A percentile compares a stretch with the other conserved stretches of the same genome.
These are phyloP conservation scores for Ilyonectria mors-panacis DNA, from an alignment of 2,329 filamentous ascomycete genomes.

Conservation along the genomic window DNA sequence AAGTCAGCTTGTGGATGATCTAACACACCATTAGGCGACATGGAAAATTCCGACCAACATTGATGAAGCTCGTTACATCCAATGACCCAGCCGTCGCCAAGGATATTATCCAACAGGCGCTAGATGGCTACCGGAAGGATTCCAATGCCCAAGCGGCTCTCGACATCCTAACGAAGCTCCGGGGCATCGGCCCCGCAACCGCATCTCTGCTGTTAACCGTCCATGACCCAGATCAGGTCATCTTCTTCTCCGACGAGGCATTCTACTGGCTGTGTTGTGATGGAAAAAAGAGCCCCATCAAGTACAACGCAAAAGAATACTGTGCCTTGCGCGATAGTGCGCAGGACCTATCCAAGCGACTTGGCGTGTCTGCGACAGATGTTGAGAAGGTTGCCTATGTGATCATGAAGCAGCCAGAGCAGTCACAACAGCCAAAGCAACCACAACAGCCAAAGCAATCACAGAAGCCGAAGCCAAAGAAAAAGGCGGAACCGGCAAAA, in stretches of 20 bases:
- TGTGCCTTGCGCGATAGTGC: conserved; percentile 64
- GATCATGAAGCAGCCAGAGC: conserved; percentile 63
- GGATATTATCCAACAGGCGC: conserved; percentile 66
- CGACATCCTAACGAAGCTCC: conserved; percentile 71
- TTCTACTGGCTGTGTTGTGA: conserved; percentile 79
- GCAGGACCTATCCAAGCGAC: conserved; percentile 60
- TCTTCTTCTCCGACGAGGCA: conserved; percentile 87
- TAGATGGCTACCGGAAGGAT: conserved; percentile 60
- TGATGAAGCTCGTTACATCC: conserved; percentile 73
- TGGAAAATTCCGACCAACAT: conserved; percentile 73
- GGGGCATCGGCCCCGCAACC: conserved; percentile 84
- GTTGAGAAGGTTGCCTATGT: conserved; percentile 82
- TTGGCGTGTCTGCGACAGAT: conserved; percentile 72
- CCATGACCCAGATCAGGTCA: conserved; percentile 69
- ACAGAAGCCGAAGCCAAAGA: conserved; percentile 6
- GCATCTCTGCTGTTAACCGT: conserved; percentile 81
- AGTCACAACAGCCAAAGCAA: conserved; percentile 5
- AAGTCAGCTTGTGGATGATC: neutral
- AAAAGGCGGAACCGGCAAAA: conserved; percentile 23
- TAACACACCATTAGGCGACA: conserved; percentile 62
- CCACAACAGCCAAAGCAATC: conserved; percentile 15
- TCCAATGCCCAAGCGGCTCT: conserved; percentile 63
- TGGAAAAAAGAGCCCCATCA: conserved; percentile 68
- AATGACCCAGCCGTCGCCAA: conserved; percentile 68
- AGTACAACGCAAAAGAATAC: conserved; percentile 81